phyloP scores from a whole-genome alignment of 805 yeast species.

The Cyberlindnera maritima region DNA sequence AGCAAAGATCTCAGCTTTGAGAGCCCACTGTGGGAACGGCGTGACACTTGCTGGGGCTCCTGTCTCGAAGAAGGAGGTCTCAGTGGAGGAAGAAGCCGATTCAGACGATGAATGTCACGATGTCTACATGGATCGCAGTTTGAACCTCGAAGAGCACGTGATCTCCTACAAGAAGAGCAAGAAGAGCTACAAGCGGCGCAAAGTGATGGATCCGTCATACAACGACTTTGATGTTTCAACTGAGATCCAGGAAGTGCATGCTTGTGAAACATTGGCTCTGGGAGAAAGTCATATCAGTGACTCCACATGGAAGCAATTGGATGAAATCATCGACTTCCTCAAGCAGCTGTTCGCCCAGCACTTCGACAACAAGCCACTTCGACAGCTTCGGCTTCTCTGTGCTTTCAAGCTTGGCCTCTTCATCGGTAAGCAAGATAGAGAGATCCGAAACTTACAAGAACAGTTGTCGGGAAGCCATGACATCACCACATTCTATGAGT shows the following conservation, averaged over 20 bases:
- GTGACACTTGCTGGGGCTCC: neutral
- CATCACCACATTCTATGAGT: constrained; percentile 10
- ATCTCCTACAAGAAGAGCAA: constrained; percentile 4
- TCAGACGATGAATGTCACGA: neutral
- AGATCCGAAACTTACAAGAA: constrained; percentile 7
- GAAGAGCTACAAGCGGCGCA: constrained; percentile 3
- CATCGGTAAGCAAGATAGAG: constrained; percentile 7
- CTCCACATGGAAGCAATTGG: neutral
- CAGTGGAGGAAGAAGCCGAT: neutral
- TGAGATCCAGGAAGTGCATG: no score
- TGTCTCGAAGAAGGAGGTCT: neutral
- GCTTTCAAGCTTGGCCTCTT: constrained; percentile 5
- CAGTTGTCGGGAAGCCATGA: neutral
- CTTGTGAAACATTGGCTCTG: neutral
- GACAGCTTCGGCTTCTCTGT: constrained; percentile 1
- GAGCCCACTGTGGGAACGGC: constrained; percentile 1
- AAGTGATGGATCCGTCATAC: constrained; percentile 2
- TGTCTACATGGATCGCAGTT: constrained; percentile 5
- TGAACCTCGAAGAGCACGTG: constrained; percentile 11
- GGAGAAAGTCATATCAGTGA: neutral
- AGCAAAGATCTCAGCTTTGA: constrained; percentile 11
- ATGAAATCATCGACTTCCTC: neutral
- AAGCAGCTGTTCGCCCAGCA: constrained; percentile 1
- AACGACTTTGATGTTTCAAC: neutral
- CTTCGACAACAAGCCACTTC: neutral